Conservation (phyloP, 1,139 yeast species). For the Scheffersomyces stambukii region DNA sequence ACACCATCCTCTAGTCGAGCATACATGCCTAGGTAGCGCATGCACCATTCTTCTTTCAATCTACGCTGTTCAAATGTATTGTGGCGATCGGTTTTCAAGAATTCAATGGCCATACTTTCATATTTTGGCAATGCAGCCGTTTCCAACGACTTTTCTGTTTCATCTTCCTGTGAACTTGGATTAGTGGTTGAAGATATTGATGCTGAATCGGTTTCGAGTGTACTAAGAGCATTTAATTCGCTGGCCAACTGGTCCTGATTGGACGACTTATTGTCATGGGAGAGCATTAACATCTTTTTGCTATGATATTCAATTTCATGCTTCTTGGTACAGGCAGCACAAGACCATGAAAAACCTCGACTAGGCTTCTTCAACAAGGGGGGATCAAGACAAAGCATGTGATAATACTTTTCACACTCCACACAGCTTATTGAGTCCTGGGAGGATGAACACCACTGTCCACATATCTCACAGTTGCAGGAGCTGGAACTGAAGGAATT, state of each 20-base stretch:
- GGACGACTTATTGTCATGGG: conserved; percentile 41
- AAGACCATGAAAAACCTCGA: conserved; percentile 91
- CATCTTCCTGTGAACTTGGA: conserved; percentile 1
- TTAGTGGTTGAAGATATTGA: conserved; percentile 1
- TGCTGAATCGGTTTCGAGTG: conserved; percentile 12
- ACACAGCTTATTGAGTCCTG: conserved; percentile 79
- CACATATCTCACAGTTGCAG: conserved; percentile 65
- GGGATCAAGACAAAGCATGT: conserved; percentile 83
- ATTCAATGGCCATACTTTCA: conserved; percentile 56
- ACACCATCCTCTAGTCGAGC: conserved; percentile 74
- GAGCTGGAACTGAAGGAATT: conserved; percentile 54
- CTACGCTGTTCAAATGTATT: conserved; percentile 46
- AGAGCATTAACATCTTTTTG: conserved; percentile 36
- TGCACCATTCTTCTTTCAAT: conserved; percentile 69
- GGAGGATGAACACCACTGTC: conserved; percentile 74
- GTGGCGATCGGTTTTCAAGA: conserved; percentile 41
- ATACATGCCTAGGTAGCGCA: conserved; percentile 76
- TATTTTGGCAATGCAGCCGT: conserved; percentile 48
- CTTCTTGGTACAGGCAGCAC: conserved; percentile 67
- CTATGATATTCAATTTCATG: conserved; percentile 26
- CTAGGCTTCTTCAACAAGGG: conserved; percentile 78
- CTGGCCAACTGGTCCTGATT: conserved; percentile 30
- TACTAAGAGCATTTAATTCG: conserved; percentile 20
- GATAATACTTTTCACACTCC: conserved; percentile 67
- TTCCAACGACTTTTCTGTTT: conserved; percentile 2